A percentile compares a stretch with the other conserved stretches of the same genome.
phyloP scores from a whole-genome alignment of 352 stramenopile species.

The Globisporangium acanthophoron region DNA sequence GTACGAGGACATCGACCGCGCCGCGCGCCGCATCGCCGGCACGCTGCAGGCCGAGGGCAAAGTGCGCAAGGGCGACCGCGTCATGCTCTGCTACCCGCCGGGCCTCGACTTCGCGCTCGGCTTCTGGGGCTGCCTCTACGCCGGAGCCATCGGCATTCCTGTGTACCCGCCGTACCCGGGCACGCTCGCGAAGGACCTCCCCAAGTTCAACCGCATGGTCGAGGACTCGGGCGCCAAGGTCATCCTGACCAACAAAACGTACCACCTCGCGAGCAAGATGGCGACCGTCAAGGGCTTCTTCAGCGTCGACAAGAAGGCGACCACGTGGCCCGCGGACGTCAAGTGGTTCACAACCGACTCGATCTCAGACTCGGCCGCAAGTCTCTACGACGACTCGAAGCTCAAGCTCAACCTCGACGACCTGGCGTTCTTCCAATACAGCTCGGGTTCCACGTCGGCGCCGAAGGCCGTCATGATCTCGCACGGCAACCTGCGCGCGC shows the following conservation, averaged over 20 bases:
- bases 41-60: constrained; percentile 44
- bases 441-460: constrained; percentile 68
- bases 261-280: constrained; percentile 77
- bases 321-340: constrained; percentile 59
- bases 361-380: constrained; percentile 41
- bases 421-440: constrained; percentile 85
- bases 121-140: constrained; percentile 80
- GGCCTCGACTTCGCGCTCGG: constrained; percentile 69
- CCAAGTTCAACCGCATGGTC: constrained; percentile 76
- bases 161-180: constrained; percentile 75
- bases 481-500: constrained; percentile 64
- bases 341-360: constrained; percentile 71
- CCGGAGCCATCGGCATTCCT: constrained; percentile 60
- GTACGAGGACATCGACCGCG: constrained; percentile 60
- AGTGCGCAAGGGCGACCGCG: constrained; percentile 57
- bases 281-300: constrained; percentile 77
- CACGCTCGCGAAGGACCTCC: constrained; percentile 67
- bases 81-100: constrained; percentile 74
- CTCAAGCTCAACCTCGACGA: constrained; percentile 42
- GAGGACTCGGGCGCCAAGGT: constrained; percentile 56
- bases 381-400: constrained; percentile 43
- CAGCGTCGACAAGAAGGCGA: constrained; percentile 32
- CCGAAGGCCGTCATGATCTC: constrained; percentile 85
- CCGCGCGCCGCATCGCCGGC: constrained; percentile 54
- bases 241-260: constrained; percentile 72